Evolutionary conservation across 2,329 filamentous ascomycete species (phyloP).

Genomic region (Penicillium sp.): DNA sequence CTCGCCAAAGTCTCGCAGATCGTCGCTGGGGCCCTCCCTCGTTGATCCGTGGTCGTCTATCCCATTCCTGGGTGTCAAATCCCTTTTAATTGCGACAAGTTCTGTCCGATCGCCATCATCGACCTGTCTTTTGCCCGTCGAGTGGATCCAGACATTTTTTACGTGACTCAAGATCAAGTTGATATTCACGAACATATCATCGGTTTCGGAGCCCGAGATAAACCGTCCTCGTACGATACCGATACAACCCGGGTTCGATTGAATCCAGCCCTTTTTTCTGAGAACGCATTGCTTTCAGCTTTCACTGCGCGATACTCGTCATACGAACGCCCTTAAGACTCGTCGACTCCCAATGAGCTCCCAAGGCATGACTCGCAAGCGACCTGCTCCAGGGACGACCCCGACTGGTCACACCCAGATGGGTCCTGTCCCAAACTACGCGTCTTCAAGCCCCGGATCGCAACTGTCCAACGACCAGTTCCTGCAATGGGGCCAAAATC

Average conservation of each 20-base stretch:
- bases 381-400: constrained; percentile 66
- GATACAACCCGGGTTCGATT: neutral
- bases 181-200: constrained; percentile 17
- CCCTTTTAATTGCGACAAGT: neutral
- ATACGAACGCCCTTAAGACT: neutral
- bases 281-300: neutral
- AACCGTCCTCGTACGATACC: neutral
- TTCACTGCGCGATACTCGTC: neutral
- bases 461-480: constrained; percentile 51
- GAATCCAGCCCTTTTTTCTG: neutral
- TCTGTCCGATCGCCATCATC: neutral
- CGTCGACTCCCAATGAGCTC: constrained; percentile 33
- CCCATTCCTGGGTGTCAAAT: neutral
- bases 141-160: constrained; percentile 9
- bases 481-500: constrained; percentile 51
- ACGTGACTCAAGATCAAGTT: constrained; percentile 10
- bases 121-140: constrained; percentile 13
- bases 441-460: constrained; percentile 40
- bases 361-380: constrained; percentile 57
- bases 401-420: constrained; percentile 57
- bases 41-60: neutral
- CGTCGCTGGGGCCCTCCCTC: constrained; percentile 4
- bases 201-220: constrained; percentile 1
- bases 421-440: constrained; percentile 49
- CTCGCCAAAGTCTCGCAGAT: constrained; percentile 7